These are phyloP conservation scores for Stephanocyclus meneghinianus DNA, from an alignment of 352 stramenopile genomes.

Conservation along the genomic window DNA sequence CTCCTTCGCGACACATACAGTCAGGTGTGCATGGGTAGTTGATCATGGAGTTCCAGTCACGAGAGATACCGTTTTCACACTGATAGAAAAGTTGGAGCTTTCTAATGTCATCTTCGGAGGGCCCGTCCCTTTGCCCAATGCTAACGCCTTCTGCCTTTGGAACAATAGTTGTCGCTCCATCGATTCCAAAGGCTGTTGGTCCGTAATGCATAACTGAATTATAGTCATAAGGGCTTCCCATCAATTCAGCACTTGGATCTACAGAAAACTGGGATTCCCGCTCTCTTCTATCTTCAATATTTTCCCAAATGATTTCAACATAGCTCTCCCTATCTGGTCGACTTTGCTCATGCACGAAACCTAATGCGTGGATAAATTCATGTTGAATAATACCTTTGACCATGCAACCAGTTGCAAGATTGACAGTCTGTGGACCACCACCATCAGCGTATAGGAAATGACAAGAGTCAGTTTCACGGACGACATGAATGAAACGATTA, in stretches of 20 bases:
- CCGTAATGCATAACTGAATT: conserved; percentile 38
- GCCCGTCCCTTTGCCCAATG: neutral
- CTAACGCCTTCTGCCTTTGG: neutral
- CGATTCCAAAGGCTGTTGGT: neutral
- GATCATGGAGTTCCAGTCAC: conserved; percentile 1
- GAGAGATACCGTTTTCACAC: conserved; percentile 16
- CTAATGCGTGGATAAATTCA: conserved; percentile 20
- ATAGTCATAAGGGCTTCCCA: conserved; percentile 38
- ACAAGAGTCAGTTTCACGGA: conserved; percentile 5
- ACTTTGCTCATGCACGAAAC: conserved; percentile 10
- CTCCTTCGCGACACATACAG: conserved; percentile 18
- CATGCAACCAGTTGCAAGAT: conserved; percentile 12
- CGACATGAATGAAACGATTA: conserved; percentile 3
- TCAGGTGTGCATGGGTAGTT: conserved; percentile 13
- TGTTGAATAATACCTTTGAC: conserved; percentile 19
- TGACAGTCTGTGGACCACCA: conserved; percentile 7
- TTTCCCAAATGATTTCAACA: conserved; percentile 26
- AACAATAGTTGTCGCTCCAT: conserved; percentile 4
- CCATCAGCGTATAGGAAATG: neutral
- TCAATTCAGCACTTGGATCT: conserved; percentile 2
- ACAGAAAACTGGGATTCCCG: conserved; percentile 20
- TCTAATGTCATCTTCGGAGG: conserved; percentile 8
- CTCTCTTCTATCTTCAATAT: conserved; percentile 15
- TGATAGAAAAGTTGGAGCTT: conserved; percentile 18
- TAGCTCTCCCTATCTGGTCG: conserved; percentile 35